These are phyloP conservation scores for Ploettnerulaceae sp. DNA, from an alignment of 2,329 filamentous ascomycete species.

Conservation along the genomic window DNA sequence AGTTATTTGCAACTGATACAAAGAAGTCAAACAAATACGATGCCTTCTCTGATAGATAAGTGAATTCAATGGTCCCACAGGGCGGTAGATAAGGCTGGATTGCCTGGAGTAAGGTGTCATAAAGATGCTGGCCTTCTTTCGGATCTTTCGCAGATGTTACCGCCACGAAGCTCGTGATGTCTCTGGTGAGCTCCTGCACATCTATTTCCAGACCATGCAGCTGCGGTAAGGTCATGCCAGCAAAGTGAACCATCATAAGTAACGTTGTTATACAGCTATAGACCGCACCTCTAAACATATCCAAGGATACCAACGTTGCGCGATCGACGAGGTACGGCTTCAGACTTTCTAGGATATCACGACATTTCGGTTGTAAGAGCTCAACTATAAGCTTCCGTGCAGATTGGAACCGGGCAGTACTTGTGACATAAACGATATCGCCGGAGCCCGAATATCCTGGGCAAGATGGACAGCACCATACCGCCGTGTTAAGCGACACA, in stretches of 20 bases:
- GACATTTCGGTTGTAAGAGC: conserved; percentile 29
- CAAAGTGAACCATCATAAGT: conserved; percentile 27
- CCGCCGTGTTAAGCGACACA: neutral
- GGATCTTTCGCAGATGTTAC: conserved; percentile 15
- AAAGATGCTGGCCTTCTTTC: conserved; percentile 18
- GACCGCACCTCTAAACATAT: conserved; percentile 29
- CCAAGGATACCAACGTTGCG: conserved; percentile 25
- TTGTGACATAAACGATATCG: conserved; percentile 17
- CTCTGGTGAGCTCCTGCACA: conserved; percentile 17
- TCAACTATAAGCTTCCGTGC: conserved; percentile 31
- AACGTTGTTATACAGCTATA: conserved; percentile 27
- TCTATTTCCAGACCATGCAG: conserved; percentile 18
- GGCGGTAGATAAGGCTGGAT: conserved; percentile 30
- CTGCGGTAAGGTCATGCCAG: conserved; percentile 17
- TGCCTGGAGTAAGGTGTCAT: conserved; percentile 26
- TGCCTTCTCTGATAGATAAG: conserved; percentile 17
- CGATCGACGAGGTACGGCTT: conserved; percentile 22
- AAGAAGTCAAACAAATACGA: conserved; percentile 28
- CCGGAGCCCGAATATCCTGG: conserved; percentile 15
- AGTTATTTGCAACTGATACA: conserved; percentile 20
- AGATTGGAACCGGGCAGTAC: conserved; percentile 28
- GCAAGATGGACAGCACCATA: conserved; percentile 22
- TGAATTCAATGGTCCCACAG: conserved; percentile 19
- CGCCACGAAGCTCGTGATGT: conserved; percentile 23
- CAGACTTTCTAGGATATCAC: conserved; percentile 28